Evolutionary conservation across 2,329 filamentous ascomycete genomes (phyloP).

Genomic region (Metarhizium brunneum): DNA sequence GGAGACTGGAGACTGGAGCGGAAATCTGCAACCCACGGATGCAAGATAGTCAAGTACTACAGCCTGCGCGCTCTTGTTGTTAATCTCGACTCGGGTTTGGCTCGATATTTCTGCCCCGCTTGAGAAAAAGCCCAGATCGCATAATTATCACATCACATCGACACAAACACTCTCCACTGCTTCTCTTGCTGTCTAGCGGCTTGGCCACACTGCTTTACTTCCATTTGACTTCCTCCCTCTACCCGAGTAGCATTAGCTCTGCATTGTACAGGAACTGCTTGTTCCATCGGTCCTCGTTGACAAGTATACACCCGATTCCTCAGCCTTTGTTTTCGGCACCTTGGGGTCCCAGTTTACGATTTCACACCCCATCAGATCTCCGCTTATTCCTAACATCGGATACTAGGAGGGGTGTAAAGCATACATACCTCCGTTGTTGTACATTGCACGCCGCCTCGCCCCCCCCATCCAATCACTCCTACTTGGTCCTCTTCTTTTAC

Average conservation of each 20-base stretch:
- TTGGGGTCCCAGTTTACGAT: not conserved
- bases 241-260: not conserved
- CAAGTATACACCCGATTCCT: not conserved
- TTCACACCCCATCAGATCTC: conserved; percentile 1
- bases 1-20: not conserved
- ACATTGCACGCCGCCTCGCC: not conserved
- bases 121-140: not conserved
- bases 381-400: not conserved
- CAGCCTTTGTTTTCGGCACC: not conserved
- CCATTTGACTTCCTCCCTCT: not conserved
- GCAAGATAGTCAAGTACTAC: too few species aligned
- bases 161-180: not conserved
- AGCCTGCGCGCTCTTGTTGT: too few species aligned
- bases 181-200: not conserved
- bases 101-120: not conserved
- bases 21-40: not conserved
- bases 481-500: not conserved
- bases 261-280: not conserved
- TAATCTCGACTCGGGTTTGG: not conserved
- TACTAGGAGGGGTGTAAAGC: not conserved
- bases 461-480: not conserved
- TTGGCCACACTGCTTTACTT: not conserved
- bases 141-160: conserved; percentile 1
- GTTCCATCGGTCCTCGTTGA: not conserved
- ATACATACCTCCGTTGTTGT: too few species aligned